Conservation (phyloP, 192 early-diverging fungal genomes). For the Dissophora globulifera region DNA sequence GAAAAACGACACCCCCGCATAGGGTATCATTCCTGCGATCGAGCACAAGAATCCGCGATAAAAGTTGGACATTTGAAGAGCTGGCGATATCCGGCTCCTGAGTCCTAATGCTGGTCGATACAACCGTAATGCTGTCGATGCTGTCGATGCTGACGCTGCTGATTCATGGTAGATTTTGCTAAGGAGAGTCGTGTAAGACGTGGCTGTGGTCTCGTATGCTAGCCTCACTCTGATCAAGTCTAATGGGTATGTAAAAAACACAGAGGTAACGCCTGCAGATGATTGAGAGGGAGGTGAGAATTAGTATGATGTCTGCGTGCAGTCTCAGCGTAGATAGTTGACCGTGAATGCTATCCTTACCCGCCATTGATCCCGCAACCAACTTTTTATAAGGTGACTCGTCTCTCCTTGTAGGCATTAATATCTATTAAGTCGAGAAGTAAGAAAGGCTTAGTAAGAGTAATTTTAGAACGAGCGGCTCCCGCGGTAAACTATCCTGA, state of each 20-base stretch:
- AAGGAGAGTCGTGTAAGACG: slow-evolving; percentile 33
- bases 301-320: background rate
- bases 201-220: slow-evolving; percentile 76
- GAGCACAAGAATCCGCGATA: slow-evolving; percentile 92
- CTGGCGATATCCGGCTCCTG: slow-evolving; percentile 1
- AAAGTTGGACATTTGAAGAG: slow-evolving; percentile 73
- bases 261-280: slow-evolving; percentile 79
- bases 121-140: slow-evolving; percentile 16
- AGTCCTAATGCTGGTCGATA: too few relatives aligned
- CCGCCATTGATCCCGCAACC: slow-evolving; percentile 81
- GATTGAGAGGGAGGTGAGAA: too few relatives aligned
- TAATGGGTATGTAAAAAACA: slow-evolving; percentile 89
- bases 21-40: slow-evolving; percentile 92
- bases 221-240: slow-evolving; percentile 92
- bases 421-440: slow-evolving; percentile 28
- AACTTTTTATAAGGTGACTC: slow-evolving; percentile 78
- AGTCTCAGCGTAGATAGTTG: background rate
- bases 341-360: slow-evolving; percentile 13
- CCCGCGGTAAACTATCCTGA: background rate
- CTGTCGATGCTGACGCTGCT: slow-evolving; percentile 47
- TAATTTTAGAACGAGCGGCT: background rate
- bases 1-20: slow-evolving; percentile 93
- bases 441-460: background rate
- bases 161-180: slow-evolving; percentile 81
- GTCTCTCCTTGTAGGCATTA: slow-evolving; percentile 75